Evolutionary conservation across 164 flowering plant genomes (phyloP).

Genomic region (Vitis vinifera): ASM3070453v1 NC_081807.1:3279501-3280000

Average conservation of each 20-base stretch:
- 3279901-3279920: constrained; percentile 24
- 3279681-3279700: too few species aligned
- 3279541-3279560: too few species aligned
- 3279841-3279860: constrained; percentile 49
- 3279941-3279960: constrained; percentile 36
- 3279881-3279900: constrained; percentile 29
- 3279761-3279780: neutral
- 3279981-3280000: constrained; percentile 55
- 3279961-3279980: constrained; percentile 47
- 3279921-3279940: constrained; percentile 36
- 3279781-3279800: neutral
- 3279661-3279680: too few species aligned
- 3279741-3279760: neutral
- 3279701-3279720: too few species aligned
- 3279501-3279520: too few species aligned
- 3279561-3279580: too few species aligned
- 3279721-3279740: neutral
- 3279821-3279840: constrained; percentile 22
- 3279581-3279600: too few species aligned
- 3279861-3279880: constrained; percentile 36
- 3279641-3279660: too few species aligned
- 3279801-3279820: neutral
- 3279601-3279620: too few species aligned
- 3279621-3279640: too few species aligned
- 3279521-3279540: too few species aligned